A percentile compares a stretch with the other conserved stretches of the same genome.
phyloP scores from a whole-genome alignment of 106 monocot genomes.

The Dendrobium chrysotoxum region DNA sequence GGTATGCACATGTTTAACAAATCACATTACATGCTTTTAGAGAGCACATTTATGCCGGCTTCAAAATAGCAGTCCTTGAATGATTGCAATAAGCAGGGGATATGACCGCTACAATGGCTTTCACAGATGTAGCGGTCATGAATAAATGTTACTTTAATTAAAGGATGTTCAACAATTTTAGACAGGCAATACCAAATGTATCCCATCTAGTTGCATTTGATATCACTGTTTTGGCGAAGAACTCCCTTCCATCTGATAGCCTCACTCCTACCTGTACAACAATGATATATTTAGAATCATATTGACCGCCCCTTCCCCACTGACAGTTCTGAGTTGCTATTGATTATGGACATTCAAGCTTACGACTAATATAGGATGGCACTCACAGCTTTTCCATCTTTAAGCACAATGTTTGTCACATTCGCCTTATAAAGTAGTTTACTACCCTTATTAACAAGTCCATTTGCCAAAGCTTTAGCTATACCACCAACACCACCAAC shows the following conservation, averaged over 20 bases:
- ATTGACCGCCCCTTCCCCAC: neutral
- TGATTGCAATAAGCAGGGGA: neutral
- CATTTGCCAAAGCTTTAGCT: constrained; percentile 80
- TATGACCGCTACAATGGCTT: neutral
- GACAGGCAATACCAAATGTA: constrained; percentile 70
- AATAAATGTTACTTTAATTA: neutral
- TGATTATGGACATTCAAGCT: neutral
- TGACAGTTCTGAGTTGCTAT: neutral
- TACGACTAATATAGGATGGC: constrained; percentile 7
- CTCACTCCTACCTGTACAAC: constrained; percentile 70
- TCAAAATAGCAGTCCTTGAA: neutral
- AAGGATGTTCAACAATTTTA: neutral
- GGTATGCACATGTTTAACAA: neutral
- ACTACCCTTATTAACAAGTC: constrained; percentile 73
- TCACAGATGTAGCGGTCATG: neutral
- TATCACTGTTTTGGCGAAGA: constrained; percentile 74
- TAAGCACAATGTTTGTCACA: constrained; percentile 59
- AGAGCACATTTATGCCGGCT: neutral
- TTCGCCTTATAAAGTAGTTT: constrained; percentile 80
- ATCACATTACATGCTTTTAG: neutral
- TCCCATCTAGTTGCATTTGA: constrained; percentile 99
- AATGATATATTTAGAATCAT: neutral
- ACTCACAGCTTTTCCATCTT: constrained; percentile 92
- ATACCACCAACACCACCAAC: constrained; percentile 97
- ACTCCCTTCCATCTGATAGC: constrained; percentile 88